Evolutionary conservation across 805 yeast genomes (phyloP), one percentile per base, ranked within the genome.

Genomic region (Teunomyces panamensis): DNA sequence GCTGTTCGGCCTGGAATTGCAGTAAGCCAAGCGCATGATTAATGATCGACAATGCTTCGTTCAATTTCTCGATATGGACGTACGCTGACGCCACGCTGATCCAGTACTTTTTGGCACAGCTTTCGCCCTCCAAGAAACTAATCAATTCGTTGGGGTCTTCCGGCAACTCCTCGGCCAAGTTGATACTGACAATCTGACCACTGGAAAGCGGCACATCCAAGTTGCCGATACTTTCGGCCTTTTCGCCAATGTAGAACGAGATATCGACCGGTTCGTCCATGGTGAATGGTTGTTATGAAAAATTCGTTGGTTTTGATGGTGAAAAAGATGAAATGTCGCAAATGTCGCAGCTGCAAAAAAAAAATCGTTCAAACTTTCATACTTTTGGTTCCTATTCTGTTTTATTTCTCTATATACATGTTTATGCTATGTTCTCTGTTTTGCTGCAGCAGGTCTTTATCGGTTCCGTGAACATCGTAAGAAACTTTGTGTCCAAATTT

Each of bases 81-180:
- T 90, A 94, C 0, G 94, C 96, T 49, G 83, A 71, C 3, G 96
- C 91, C 52, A 91, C 83, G 17, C 85, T 78, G 14, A 89, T 68
- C 99, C 99, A 94, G 68, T 83, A 88, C 60, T 84, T 83, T 46
- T 78, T 74, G 17, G 79, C 82, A 43, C 92, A 84, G 48, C 79
- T 80, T 68, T 94, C 98, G 54, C 87, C 88, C 52, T 87, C 85
- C 52, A 94, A 72, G 52, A 92, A 78, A 26, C 81, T 79, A 54
- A 87, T 82, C 52, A 94, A 75, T 60, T 94, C 98, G 39, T 81
- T 77, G 4, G 96, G 88, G 63, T 92, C 96, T 17, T 88, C 96
- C 4, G 96, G 96, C 48, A 90, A 74, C 60, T 92, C 98, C 30
- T 83, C 82, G 45, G 79, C 79, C 50, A 87, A 76, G 59, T 90